A percentile compares a stretch with the other conserved stretches of the same genome.
These are phyloP conservation scores for Aquilaria sinensis DNA, from an alignment of 345 rosid species.

Conservation along the genomic window DNA sequence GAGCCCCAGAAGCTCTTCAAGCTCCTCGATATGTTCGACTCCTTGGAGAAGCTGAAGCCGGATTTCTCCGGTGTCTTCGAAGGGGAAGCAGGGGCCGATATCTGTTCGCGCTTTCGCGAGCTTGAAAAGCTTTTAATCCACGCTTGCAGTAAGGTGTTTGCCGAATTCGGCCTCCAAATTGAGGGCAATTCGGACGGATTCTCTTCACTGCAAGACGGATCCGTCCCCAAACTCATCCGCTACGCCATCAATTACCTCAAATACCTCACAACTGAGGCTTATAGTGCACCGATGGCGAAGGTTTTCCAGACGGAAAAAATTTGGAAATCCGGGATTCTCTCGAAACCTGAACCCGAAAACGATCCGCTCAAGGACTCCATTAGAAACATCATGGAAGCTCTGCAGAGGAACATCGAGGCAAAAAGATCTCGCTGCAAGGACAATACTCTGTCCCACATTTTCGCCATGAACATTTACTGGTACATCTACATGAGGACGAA, in stretches of 20 bases:
- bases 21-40: conserved; percentile 58
- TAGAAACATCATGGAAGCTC: conserved; percentile 50
- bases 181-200: conserved; percentile 56
- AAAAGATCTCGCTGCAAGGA: conserved; percentile 43
- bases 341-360: conserved; percentile 36
- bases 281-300: conserved; percentile 42
- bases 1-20: conserved; percentile 68
- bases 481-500: conserved; percentile 57
- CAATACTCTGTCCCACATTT: conserved; percentile 34
- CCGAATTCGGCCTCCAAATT: conserved; percentile 62
- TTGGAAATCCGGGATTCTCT: conserved; percentile 47
- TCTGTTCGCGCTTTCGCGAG: conserved; percentile 48
- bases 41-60: conserved; percentile 40
- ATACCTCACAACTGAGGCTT: conserved; percentile 35
- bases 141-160: conserved; percentile 41
- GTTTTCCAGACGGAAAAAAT: conserved; percentile 52
- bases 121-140: conserved; percentile 52
- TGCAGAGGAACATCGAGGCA: conserved; percentile 45
- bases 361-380: conserved; percentile 40
- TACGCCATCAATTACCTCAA: conserved; percentile 60
- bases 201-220: conserved; percentile 47
- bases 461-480: conserved; percentile 62
- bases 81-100: conserved; percentile 56
- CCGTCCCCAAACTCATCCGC: conserved; percentile 55
- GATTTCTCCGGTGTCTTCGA: conserved; percentile 42